These are phyloP conservation scores for Linum lewisii DNA, from an alignment of 345 rosid genomes.

Conservation along the genomic window DNA sequence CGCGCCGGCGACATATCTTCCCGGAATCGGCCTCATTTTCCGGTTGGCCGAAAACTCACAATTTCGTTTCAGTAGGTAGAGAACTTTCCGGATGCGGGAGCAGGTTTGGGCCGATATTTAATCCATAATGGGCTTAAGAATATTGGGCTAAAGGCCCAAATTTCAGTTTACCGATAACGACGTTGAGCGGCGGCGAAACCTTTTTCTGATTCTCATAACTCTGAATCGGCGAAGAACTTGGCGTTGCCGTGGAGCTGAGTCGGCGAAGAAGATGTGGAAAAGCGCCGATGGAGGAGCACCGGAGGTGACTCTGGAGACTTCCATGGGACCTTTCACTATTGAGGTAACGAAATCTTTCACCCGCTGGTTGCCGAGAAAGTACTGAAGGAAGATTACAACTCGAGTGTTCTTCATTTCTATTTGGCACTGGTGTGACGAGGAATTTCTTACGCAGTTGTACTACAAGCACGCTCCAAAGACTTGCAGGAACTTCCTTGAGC, in stretches of 20 bases:
- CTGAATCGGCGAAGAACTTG: not conserved
- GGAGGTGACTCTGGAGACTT: conserved; percentile 90
- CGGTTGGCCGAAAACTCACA: not conserved
- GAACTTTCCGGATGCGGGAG: not conserved
- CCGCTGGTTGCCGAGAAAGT: conserved; percentile 9
- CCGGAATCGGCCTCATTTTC: conserved; percentile 28
- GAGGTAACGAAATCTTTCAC: conserved; percentile 40
- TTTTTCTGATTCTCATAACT: not conserved
- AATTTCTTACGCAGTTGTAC: conserved; percentile 40
- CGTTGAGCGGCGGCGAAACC: not conserved
- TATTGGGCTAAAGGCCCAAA: not conserved
- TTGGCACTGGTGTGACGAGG: not conserved
- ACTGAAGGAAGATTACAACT: not conserved
- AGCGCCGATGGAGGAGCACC: conserved; percentile 63
- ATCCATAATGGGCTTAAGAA: not conserved
- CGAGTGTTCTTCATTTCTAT: not conserved
- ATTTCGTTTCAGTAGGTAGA: not conserved
- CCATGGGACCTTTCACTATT: conserved; percentile 81
- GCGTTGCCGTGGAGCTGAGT: not conserved
- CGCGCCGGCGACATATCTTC: conserved; percentile 21
- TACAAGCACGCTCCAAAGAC: conserved; percentile 88
- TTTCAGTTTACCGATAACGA: not conserved
- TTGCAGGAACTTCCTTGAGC: conserved; percentile 86
- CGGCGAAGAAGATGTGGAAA: conserved; percentile 41
- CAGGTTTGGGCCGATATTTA: not conserved